Evolutionary conservation across 2,329 filamentous ascomycete genomes (phyloP), one percentile per base, ranked within the genome.

Genomic region (Aureobasidium sp.): DNA sequence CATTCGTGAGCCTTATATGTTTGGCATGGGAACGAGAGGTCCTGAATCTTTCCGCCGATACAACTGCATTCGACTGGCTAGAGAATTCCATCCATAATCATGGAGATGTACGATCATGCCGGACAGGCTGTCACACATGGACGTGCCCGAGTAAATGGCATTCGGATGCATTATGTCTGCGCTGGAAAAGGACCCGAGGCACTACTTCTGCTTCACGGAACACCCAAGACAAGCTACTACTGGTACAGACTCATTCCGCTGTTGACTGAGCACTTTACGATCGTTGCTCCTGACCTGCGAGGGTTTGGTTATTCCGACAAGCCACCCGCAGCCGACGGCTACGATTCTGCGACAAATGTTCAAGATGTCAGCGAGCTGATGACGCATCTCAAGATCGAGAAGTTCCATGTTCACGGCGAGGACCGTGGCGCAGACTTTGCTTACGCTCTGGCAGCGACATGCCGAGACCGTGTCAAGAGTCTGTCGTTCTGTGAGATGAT

Each of bases 301-400:
- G 72, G 73, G 0, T 75, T 75, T 48, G 73, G 73, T 29, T 73
- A 72, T n/a, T 74, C 72, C 1, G 73, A 75, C 66, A 75, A 75
- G 59, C 73, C 73, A 0, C 73, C 73, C 0, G 69, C 71, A 4
- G 72, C 71, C 4, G 72, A 73, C 47, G 72, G 71, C 32, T 75
- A 76, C 64, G 72, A 74, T 62, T 72, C 69, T 27, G 69, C 69
- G 21, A 71, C 70, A 41, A 72, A 74, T 34, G 73, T 71, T 3
- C 66, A 70, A 6, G 72, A 75, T 64, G 69, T 75, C 47, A 68
- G 66, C 8, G 69, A 72, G 7, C 63, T 74, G 49, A 75, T 74
- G 72, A 69, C 60, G 1, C 68, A 70, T 64, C 66, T 74, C 3
- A 71, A 71, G 0, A 66, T 71, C 50, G 64, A 71, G 52, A 68